A percentile compares a stretch with the other conserved stretches of the same genome.
Conservation (phyloP, 768 basidiomycete genomes). For the Cystobasidiopsis lactophilus region DNA sequence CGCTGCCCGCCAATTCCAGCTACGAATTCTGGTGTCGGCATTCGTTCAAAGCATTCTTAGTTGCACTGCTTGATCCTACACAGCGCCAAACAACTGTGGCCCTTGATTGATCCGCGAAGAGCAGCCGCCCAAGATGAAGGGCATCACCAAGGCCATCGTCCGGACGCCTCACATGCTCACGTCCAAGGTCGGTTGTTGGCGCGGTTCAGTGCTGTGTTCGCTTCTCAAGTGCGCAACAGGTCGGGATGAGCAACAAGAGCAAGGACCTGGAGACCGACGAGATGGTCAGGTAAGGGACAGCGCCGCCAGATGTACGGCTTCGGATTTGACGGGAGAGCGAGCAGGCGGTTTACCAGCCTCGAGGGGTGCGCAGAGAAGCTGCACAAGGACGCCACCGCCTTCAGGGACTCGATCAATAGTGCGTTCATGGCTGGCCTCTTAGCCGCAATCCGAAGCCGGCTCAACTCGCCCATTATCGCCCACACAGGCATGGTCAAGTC, state of each 20-base stretch:
- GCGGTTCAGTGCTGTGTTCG: conserved; percentile 47
- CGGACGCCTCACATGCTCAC: conserved; percentile 85
- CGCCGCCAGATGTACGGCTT: conserved; percentile 33
- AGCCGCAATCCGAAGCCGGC: background rate
- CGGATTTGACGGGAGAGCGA: conserved; percentile 66
- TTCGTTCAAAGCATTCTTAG: too few species aligned
- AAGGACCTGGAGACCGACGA: conserved; percentile 6
- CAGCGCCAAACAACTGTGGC: too few species aligned
- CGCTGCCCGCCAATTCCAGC: too few species aligned
- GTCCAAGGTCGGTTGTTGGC: conserved; percentile 50
- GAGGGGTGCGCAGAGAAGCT: conserved; percentile 71
- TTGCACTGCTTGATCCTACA: too few species aligned
- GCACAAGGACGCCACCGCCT: conserved; percentile 72
- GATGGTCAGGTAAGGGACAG: conserved; percentile 7
- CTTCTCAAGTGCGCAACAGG: background rate
- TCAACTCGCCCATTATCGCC: background rate
- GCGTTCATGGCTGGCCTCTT: too few species aligned
- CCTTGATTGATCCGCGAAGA: too few species aligned
- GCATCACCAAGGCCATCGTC: conserved; percentile 50
- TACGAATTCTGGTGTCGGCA: too few species aligned
- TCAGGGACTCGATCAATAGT: conserved; percentile 62
- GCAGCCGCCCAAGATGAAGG: conserved; percentile 45
- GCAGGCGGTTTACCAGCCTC: conserved; percentile 46
- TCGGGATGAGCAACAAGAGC: background rate
- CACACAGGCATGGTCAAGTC: background rate